phyloP scores from a whole-genome alignment of 139 green algal species.

The Limnomonas spitsbergensis region DNA sequence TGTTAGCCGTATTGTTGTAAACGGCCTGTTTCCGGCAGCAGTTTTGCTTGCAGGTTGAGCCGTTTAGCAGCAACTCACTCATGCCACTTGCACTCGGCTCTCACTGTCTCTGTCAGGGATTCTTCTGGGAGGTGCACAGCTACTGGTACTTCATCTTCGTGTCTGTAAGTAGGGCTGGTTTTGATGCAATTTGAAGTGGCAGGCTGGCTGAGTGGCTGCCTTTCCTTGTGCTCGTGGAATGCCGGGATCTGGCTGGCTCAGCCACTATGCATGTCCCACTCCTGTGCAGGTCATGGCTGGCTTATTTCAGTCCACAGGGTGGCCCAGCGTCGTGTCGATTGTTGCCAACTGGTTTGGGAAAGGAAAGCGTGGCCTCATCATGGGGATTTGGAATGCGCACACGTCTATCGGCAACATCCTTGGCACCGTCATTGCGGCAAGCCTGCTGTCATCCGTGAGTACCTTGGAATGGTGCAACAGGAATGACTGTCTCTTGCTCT shows the following conservation, averaged over 20 bases:
- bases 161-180: conserved; percentile 55
- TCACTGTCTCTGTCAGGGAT: conserved; percentile 41
- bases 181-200: too few relatives aligned
- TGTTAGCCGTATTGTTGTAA: too few relatives aligned
- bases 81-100: background rate
- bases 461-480: too few relatives aligned
- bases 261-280: background rate
- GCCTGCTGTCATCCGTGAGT: conserved; percentile 9
- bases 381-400: conserved; percentile 96
- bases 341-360: conserved; percentile 96
- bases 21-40: too few relatives aligned
- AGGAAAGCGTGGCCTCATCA: conserved; percentile 85
- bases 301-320: conserved; percentile 77
- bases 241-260: too few relatives aligned
- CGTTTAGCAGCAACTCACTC: too few relatives aligned
- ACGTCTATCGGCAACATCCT: conserved; percentile 92
- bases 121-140: conserved; percentile 82
- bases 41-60: too few relatives aligned
- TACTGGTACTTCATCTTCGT: conserved; percentile 80
- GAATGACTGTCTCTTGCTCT: too few relatives aligned
- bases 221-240: too few relatives aligned
- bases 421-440: conserved; percentile 77
- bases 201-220: too few relatives aligned
- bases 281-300: conserved; percentile 6
- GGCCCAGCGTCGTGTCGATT: conserved; percentile 88